Evolutionary conservation across 139 green algal genomes (phyloP).

Genomic region (Raphidocelis subcapitata): DNA sequence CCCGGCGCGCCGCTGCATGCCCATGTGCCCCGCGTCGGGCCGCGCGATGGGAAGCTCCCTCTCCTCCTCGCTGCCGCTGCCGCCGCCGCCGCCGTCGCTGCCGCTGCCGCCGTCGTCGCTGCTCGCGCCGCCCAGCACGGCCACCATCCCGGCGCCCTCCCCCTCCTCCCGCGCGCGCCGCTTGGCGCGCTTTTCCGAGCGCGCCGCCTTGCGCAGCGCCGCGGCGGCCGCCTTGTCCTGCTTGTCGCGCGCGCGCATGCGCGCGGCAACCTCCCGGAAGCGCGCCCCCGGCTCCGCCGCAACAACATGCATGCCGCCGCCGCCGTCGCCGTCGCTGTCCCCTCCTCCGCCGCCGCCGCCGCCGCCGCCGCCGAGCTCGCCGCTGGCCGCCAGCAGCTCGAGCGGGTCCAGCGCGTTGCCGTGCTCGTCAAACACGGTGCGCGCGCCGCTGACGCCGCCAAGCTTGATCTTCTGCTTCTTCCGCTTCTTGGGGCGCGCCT

Average conservation of each 20-base stretch:
- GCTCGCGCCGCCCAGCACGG: too few relatives aligned
- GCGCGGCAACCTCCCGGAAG: constrained; percentile 43
- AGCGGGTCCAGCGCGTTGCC: constrained; percentile 64
- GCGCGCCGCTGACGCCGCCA: constrained; percentile 31
- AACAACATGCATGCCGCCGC: constrained; percentile 49
- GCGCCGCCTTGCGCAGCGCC: constrained; percentile 37
- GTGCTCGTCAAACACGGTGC: constrained; percentile 80
- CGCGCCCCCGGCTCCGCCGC: constrained; percentile 56
- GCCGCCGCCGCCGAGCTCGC: background rate
- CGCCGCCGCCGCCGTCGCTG: too few relatives aligned
- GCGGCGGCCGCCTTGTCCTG: constrained; percentile 40
- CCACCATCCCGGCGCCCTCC: too few relatives aligned
- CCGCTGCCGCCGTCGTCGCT: too few relatives aligned
- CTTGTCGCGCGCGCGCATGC: constrained; percentile 45
- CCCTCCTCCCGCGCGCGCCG: too few relatives aligned
- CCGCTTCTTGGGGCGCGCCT: constrained; percentile 51
- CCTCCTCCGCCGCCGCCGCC: background rate
- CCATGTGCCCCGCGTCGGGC: too few relatives aligned
- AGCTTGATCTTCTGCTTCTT: constrained; percentile 74
- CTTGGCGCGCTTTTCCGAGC: constrained; percentile 44
- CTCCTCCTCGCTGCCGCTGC: too few relatives aligned
- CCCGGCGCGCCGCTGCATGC: too few relatives aligned
- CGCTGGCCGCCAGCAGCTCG: constrained; percentile 43
- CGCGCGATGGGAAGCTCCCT: too few relatives aligned
- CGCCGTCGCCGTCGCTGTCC: constrained; percentile 4